Evolutionary conservation across 2,329 filamentous ascomycete species (phyloP), one percentile per base, ranked within the genome.

Genomic region (Neonectria magnoliae): DNA sequence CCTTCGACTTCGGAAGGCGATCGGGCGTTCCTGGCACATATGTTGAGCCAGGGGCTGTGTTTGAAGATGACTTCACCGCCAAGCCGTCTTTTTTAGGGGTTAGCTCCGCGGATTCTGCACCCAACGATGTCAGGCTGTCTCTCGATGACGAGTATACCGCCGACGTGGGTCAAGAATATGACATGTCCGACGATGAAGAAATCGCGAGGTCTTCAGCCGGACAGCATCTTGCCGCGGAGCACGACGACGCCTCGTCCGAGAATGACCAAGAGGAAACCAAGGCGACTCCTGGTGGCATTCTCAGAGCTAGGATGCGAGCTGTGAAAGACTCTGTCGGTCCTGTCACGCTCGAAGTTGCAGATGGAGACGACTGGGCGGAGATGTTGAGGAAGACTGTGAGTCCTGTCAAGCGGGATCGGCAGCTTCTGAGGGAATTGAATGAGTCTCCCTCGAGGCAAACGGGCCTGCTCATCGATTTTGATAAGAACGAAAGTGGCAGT

Each of bases 351-450:
- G 87, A 89, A 68, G 87, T 91, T 64, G 83, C 87, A 38, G 86
- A 88, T 68, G 92, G 91, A 58, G 93, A 94, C 64, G 92, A 97
- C 77, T 99, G 96, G 96, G 91, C 94, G 71, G 92, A 96, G 72
- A 94, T 98, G 82, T 85, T 99, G 68, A 93, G 94, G 77, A 94
- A 94, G 71, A 98, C 96, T 6, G 93, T 98, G 71, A 97, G 93
- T 75, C 95, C 96, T 6, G 90, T 93, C 76, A 98, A 98, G 82
- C 91, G 96, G 75, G 92, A 98, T 81, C 92, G 95, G 64, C 91
- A 90, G 29, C 83, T 96, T 36, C 84, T 90, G 44, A 85, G 84
- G 72, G 85, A 84, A 27, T 75, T 87, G 81, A 80, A 90, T 85
- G 82, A 91, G 81, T 80, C 91, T 2, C 77, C 79, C 11, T 73